Evolutionary conservation across 1,139 yeast genomes (phyloP), one percentile per base, ranked within the genome.

Genomic region (Nadsonia commutata): DNA sequence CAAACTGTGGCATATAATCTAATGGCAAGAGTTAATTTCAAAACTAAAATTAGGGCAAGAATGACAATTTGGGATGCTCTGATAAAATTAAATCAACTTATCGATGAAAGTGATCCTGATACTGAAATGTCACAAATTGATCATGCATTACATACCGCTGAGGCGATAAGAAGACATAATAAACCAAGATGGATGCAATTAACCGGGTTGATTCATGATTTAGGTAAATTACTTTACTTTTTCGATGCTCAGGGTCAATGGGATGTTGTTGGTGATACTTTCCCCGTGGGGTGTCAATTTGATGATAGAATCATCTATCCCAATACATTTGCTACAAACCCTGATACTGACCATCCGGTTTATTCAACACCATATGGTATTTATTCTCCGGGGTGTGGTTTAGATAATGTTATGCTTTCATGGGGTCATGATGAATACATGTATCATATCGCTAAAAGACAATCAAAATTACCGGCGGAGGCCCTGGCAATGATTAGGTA

Each of bases 251-350:
- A 72, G 52, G 85, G 85, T 7, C 85, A 79, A 56, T 79, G 86
- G 86, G 85, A 78, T 53, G 86, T 79, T n/a, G 86, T 79, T 18
- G 86, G 86, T 4, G 86, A 79, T 54, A 79, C 86, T 0, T 79
- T 79, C 54, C 83, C 85, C 0, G 83, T 79, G 22, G 86, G 86
- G 1, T 79, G 85, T 57, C 70, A 70, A 48, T 78, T 71, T 52
- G 77, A 75, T 56, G 71, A 70, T 46, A 68, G 72, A 49, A 77
- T 75, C 43, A 78, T 79, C 20, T 78, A 78, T 37, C 55, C 56
- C n/a, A 79, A 76, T 33, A 74, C 72, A 49, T 79, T 79, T 57
- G 66, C 67, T 44, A 60, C 64, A 20, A 79, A 79, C 55, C 80
- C 81, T 1, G 86, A 79, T 56, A 65, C 66, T 44, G 60, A 65